Base-by-base conservation (phyloP, 305 asterid species). In the Solanum aculeatissimum region DNA sequence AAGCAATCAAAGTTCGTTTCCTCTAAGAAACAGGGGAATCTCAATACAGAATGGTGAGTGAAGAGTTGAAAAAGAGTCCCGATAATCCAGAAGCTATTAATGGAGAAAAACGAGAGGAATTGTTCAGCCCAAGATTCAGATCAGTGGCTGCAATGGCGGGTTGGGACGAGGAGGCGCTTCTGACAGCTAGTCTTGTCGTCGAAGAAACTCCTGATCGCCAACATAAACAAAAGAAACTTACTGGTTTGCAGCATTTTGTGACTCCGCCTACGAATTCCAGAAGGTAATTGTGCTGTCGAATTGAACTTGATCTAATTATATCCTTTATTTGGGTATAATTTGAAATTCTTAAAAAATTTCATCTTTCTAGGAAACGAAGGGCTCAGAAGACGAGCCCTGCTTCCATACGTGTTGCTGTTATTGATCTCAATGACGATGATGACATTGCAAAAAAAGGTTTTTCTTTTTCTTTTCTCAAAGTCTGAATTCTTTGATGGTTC, bases 111-210 rank as follows among this genome's bases (percentile, higher is more conserved):
- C 35, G 84, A 15, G 90, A 87, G n/a, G 71, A 21, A 55, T 21
- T 93, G 90, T 89, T 96, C 89, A 96, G 97, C 85, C 98, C 99
- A 29, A 82, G 98, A 85, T 96, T 96, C 83, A 89, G 92, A 89
- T 93, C 98, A 5, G 95, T 91, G 55, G 98, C 97, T n/a, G 96
- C 92, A 81, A 91, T 92, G 99, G 98, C 99, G 13, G 99, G 99
- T 83, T 96, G 98, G 99, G 99, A 96, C 70, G 98, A 96, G 87
- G 99, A 94, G 86, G 92, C 98, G 8, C 94, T 96, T 80, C 71
- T 94, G 81, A 27, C 90, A 1, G 98, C 98, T 10, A 88, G 86
- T 84, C 90, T 91, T 78, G 86, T 94, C 27, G 95, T 95, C 6
- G 97, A 96, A 90, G 97, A 96, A 81, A 96, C 97, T 23, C 99